These are phyloP conservation scores for Thielaviopsis ethacetica DNA, from an alignment of 2,329 filamentous ascomycete genomes.

Conservation along the genomic window DNA sequence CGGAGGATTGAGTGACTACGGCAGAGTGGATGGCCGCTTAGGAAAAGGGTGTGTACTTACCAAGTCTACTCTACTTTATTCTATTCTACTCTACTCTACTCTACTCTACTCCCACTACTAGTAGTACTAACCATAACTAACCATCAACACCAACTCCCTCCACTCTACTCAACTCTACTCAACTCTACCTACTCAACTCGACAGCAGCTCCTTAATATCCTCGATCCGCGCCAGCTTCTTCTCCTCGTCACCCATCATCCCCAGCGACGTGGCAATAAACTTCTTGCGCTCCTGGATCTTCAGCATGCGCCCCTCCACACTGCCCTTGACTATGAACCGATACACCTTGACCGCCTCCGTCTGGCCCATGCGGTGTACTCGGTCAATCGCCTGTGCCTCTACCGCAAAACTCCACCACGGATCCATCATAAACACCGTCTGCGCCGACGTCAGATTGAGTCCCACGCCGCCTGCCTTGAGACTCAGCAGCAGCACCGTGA, in stretches of 20 bases:
- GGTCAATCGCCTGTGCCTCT: conserved; percentile 93
- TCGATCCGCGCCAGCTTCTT: conserved; percentile 81
- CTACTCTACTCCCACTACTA: too few relatives aligned
- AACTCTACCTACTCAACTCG: too few relatives aligned
- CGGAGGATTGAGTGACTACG: too few relatives aligned
- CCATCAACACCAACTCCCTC: too few relatives aligned
- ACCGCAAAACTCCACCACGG: conserved; percentile 98
- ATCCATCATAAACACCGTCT: conserved; percentile 96
- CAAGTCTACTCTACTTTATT: too few relatives aligned
- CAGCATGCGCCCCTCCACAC: conserved; percentile 91
- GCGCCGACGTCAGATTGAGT: conserved; percentile 78
- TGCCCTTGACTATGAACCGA: conserved; percentile 75
- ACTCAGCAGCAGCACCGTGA: conserved; percentile 65
- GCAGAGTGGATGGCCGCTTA: too few relatives aligned
- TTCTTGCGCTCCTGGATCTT: conserved; percentile 90
- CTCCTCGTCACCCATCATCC: conserved; percentile 90
- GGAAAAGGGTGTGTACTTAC: too few relatives aligned
- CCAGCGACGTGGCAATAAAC: conserved; percentile 84
- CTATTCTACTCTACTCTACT: too few relatives aligned
- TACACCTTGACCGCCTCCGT: conserved; percentile 70
- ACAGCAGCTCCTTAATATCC: conserved; percentile 77
- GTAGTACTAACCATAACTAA: too few relatives aligned
- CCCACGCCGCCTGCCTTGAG: conserved; percentile 85
- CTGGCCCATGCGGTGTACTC: conserved; percentile 94
- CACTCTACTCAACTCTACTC: too few relatives aligned